A percentile compares a stretch with the other conserved stretches of the same genome.
Evolutionary conservation across 345 rosid species (phyloP).

Genomic region (Ceriops zippeliana): DNA sequence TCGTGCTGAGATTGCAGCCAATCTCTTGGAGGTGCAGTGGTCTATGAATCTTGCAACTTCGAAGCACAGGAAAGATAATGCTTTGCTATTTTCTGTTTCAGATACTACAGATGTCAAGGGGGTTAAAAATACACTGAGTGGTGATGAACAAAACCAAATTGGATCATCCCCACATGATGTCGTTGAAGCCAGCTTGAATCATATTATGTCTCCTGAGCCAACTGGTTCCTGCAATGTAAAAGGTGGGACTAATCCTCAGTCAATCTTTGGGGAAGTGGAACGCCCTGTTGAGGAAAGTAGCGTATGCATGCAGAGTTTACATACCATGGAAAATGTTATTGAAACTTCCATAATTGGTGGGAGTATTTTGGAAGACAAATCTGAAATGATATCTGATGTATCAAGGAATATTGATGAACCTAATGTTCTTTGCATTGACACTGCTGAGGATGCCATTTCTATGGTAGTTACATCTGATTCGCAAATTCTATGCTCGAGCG

Average conservation of each 20-base stretch:
- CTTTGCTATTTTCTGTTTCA: conserved; percentile 19
- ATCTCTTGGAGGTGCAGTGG: conserved; percentile 85
- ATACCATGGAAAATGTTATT: conserved; percentile 23
- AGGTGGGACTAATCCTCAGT: conserved; percentile 9
- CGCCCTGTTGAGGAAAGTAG: conserved; percentile 23
- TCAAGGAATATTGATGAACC: conserved; percentile 18
- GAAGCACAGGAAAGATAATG: conserved; percentile 32
- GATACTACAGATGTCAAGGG: conserved; percentile 17
- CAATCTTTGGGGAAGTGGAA: conserved; percentile 23
- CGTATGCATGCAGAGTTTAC: conserved; percentile 18
- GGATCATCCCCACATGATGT: conserved; percentile 15
- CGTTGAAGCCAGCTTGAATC: conserved; percentile 11
- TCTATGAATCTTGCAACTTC: conserved; percentile 63
- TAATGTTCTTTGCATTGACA: conserved; percentile 18
- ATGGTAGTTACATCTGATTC: conserved; percentile 21
- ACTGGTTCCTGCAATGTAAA: conserved; percentile 19
- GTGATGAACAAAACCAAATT: conserved; percentile 17
- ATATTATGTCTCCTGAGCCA: conserved; percentile 15
- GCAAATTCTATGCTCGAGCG: conserved; percentile 18
- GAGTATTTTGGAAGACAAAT: conserved; percentile 22
- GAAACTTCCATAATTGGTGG: conserved; percentile 25
- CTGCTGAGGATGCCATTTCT: conserved; percentile 9
- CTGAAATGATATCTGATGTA: conserved; percentile 20
- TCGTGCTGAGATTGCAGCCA: conserved; percentile 82
- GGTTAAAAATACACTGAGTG: conserved; percentile 9